These are phyloP conservation scores for Colletotrichum navitas DNA, from an alignment of 2,329 filamentous ascomycete genomes.

Conservation along the genomic window DNA sequence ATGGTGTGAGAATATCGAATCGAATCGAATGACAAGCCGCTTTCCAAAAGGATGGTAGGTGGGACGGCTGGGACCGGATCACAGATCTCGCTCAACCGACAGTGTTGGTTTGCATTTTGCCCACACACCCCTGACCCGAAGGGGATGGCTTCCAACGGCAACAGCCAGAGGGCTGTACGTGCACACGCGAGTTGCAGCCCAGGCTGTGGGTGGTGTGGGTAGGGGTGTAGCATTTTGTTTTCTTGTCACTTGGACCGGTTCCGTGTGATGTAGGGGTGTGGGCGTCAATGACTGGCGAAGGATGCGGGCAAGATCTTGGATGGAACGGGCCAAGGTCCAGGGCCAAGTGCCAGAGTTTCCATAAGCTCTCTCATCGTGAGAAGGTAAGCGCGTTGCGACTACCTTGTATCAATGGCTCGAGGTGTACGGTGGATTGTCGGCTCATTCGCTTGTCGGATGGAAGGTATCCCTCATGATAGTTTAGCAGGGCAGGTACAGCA, in stretches of 20 bases:
- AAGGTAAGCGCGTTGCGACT: slow-evolving; percentile 3
- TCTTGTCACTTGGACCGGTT: slow-evolving; percentile 4
- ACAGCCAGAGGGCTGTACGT: slow-evolving; percentile 7
- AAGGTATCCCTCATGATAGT: neutral
- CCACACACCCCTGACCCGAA: slow-evolving; percentile 19
- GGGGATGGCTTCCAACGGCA: slow-evolving; percentile 21
- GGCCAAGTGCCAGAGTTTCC: slow-evolving; percentile 3
- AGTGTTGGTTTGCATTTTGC: slow-evolving; percentile 37
- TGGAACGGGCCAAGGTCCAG: slow-evolving; percentile 14
- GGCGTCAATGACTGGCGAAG: slow-evolving; percentile 18
- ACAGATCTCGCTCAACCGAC: slow-evolving; percentile 38
- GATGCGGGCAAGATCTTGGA: neutral
- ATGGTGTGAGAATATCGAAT: slow-evolving; percentile 24
- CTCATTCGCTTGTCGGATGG: slow-evolving; percentile 1
- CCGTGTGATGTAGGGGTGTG: neutral
- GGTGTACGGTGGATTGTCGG: neutral
- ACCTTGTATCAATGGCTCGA: neutral
- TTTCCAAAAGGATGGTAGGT: slow-evolving; percentile 38
- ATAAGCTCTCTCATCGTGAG: neutral
- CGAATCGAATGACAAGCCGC: slow-evolving; percentile 37
- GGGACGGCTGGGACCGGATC: slow-evolving; percentile 39
- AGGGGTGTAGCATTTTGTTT: neutral
- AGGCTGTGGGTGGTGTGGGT: slow-evolving; percentile 20
- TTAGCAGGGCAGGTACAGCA: neutral
- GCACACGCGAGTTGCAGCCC: slow-evolving; percentile 12